A percentile compares a stretch with the other conserved stretches of the same genome.
These are phyloP conservation scores for Cyamopsis tetragonoloba DNA, from an alignment of 306 rosid species.

Conservation along the genomic window DNA sequence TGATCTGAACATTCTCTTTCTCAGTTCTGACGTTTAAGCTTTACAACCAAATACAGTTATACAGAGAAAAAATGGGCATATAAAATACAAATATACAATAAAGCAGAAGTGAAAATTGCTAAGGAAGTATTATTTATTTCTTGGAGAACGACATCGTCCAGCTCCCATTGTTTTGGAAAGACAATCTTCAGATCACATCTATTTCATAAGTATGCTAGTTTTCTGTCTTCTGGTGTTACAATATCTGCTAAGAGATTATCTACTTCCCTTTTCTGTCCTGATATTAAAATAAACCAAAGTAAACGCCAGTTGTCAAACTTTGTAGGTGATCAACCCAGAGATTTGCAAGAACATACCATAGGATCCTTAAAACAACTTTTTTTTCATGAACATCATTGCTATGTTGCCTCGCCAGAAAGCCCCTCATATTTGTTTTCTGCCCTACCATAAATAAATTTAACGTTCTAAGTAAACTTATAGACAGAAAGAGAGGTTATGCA, in stretches of 20 bases:
- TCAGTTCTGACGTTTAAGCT: background rate
- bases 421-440: constrained; percentile 62
- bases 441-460: constrained; percentile 44
- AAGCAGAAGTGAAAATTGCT: background rate
- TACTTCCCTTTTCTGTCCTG: background rate
- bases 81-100: background rate
- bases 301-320: background rate
- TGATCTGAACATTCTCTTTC: background rate
- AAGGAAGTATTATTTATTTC: background rate
- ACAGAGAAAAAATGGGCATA: background rate
- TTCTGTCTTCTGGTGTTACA: constrained; percentile 3
- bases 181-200: background rate
- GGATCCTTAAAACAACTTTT: background rate
- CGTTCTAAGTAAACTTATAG: constrained; percentile 18
- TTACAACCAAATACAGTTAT: background rate
- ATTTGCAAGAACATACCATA: constrained; percentile 4
- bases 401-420: constrained; percentile 31
- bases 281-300: background rate
- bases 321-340: background rate
- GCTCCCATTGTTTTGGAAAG: background rate
- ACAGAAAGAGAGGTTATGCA: constrained; percentile 11
- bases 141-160: background rate
- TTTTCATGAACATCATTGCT: constrained; percentile 25
- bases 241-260: constrained; percentile 2
- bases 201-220: background rate